phyloP scores from a whole-genome alignment of 208 protist genomes.

The Herpetomonas muscarum region DNA sequence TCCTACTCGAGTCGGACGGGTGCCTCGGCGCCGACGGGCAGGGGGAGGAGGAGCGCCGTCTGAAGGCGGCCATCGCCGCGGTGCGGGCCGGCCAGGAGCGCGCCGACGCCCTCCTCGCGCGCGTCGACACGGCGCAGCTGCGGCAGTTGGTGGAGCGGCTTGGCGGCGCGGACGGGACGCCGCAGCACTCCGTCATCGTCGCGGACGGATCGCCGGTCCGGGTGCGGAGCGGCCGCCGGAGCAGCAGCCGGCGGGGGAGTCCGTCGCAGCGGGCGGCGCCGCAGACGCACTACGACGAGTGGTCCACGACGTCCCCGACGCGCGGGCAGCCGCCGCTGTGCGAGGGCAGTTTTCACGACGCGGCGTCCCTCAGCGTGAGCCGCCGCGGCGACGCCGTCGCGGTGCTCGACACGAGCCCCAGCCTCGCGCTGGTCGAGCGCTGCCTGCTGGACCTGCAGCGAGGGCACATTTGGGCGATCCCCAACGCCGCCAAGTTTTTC shows the following conservation, averaged over 20 bases:
- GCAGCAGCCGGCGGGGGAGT: not conserved
- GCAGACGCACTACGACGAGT: constrained; percentile 4
- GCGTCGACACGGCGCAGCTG: constrained; percentile 20
- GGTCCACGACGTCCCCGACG: constrained; percentile 5
- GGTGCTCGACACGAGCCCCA: not conserved
- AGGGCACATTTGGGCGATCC: constrained; percentile 65
- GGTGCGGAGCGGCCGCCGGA: not conserved
- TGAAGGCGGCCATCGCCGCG: constrained; percentile 9
- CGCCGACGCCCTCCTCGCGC: constrained; percentile 2
- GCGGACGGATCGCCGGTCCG: not conserved
- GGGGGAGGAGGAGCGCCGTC: constrained; percentile 13
- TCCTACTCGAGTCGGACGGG: constrained; percentile 14
- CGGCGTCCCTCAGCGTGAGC: not conserved
- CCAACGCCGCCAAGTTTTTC: constrained; percentile 48
- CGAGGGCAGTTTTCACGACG: constrained; percentile 4
- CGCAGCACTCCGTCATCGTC: not conserved
- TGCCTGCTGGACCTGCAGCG: constrained; percentile 55
- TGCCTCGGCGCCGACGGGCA: constrained; percentile 17
- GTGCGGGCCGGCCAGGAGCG: constrained; percentile 6
- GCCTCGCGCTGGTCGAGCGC: constrained; percentile 22
- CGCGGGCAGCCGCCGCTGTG: not conserved
- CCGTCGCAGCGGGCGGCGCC: not conserved
- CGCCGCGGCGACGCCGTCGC: not conserved
- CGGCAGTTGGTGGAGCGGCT: constrained; percentile 17
- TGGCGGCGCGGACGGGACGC: not conserved